Evolutionary conservation across 345 rosid species (phyloP), one percentile per base, ranked within the genome.

Genomic region (Noccaea caerulescens): DNA sequence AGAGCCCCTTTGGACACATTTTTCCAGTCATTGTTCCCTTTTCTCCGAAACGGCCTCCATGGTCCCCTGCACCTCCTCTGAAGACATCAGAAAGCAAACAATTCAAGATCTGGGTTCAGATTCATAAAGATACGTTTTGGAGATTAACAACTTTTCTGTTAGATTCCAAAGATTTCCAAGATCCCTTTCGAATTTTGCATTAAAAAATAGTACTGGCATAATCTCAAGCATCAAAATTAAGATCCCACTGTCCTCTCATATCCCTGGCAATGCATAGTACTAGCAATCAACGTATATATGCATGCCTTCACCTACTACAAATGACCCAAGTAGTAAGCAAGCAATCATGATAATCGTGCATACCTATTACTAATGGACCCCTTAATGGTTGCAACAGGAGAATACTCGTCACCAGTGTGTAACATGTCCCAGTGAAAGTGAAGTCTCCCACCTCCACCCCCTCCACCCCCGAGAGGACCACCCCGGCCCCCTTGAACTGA

Each of bases 361-460:
- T 77, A 93, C 98, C 98, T 82, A 62, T 72, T 79, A 73, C 79
- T 82, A 65, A 93, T 85, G 72, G 85, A 84, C 72, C 98, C 98
- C 50, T 41, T 74, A 33, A 93, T 53, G 43, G 77, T 76, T 72
- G 97, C 97, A 81, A 89, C 82, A 49, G 98, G 92, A 76, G 80
- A 75, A 78, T 91, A 93, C 69, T 91, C 96, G 56, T 79, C 77
- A 58, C 96, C 96, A 54, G 72, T 69, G 56, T 84, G 89, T 75
- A 93, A 80, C 68, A 84, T 87, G 73, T 88, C 86, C 98, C 98
- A 93, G 76, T 93, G 97, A 80, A 93, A 93, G 82, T 93, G 98
- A 80, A 88, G 89, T 77, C 98, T 88, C 51, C 98, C 98, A 61
- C 98, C 97, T 43, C 98, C 98, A 23, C 98, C 98, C 1, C 98